A percentile compares a stretch with the other conserved stretches of the same genome.
Conservation (phyloP, 2,329 filamentous ascomycete genomes). For the Microdochium trichocladiopsis region DNA sequence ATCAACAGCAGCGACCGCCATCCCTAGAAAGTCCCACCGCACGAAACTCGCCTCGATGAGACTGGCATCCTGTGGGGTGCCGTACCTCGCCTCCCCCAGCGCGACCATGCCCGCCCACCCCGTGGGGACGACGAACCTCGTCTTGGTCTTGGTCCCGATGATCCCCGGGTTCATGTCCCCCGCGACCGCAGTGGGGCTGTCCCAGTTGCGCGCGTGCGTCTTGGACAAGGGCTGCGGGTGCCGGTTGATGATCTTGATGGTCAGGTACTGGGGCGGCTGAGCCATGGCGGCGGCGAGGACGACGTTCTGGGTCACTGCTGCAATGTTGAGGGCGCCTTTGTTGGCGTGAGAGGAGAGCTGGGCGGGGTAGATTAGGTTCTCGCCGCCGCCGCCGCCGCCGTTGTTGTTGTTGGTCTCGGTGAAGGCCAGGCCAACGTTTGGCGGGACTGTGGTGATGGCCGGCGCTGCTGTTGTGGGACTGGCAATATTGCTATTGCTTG, state of each 20-base stretch:
- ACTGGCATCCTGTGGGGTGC: not conserved
- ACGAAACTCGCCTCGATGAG: not conserved
- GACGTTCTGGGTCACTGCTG: not conserved
- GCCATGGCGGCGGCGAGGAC: not conserved
- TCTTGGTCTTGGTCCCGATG: not conserved
- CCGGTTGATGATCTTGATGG: not conserved
- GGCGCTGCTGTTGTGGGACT: not conserved
- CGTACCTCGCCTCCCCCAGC: not conserved
- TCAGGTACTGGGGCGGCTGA: not conserved
- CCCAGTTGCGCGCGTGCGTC: not conserved
- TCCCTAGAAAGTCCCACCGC: not conserved
- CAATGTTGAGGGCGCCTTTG: not conserved
- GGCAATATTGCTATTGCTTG: not conserved
- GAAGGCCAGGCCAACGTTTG: not conserved
- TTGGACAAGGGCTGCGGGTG: not conserved
- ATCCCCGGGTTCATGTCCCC: not conserved
- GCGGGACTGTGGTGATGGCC: not conserved
- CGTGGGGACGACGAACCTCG: not conserved
- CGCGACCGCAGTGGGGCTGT: not conserved
- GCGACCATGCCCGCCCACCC: not conserved
- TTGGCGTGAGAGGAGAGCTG: not conserved
- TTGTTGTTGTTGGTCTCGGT: not conserved
- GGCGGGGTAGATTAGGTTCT: not conserved
- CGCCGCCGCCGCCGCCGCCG: not conserved
- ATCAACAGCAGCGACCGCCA: not conserved